These are phyloP conservation scores for Laburnicola sp. DNA, from an alignment of 2,329 filamentous ascomycete species.

Conservation along the genomic window DNA sequence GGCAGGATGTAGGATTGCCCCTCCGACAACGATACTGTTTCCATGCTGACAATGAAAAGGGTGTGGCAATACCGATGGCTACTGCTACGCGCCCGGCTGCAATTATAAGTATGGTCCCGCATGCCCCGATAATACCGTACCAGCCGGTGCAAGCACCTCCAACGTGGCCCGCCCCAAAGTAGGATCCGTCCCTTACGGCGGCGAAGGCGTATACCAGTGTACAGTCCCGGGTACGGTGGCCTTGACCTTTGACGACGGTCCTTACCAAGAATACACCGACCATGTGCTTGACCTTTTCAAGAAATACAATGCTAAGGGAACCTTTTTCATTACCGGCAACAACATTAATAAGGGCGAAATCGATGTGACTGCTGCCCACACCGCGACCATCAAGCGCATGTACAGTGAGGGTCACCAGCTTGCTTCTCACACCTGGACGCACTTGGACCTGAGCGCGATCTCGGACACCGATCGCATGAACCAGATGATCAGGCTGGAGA, in stretches of 20 bases:
- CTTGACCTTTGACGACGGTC: conserved; percentile 69
- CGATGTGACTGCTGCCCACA: conserved; percentile 54
- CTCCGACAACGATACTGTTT: not conserved
- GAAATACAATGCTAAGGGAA: conserved; percentile 64
- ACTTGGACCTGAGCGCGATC: conserved; percentile 53
- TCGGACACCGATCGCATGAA: conserved; percentile 50
- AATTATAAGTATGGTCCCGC: conserved; percentile 63
- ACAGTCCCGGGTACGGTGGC: conserved; percentile 60
- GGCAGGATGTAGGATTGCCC: conserved; percentile 31
- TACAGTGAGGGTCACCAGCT: conserved; percentile 61
- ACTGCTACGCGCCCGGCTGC: conserved; percentile 65
- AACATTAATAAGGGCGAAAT: conserved; percentile 61
- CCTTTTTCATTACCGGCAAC: conserved; percentile 67
- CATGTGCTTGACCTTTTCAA: conserved; percentile 65
- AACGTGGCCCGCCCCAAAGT: conserved; percentile 56
- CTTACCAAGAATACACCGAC: conserved; percentile 60
- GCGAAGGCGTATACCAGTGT: conserved; percentile 60
- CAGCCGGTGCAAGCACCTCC: conserved; percentile 60
- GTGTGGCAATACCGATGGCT: conserved; percentile 59
- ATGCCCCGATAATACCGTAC: conserved; percentile 62
- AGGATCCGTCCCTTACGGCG: conserved; percentile 60
- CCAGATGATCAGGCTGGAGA: conserved; percentile 58
- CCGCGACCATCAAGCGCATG: conserved; percentile 60
- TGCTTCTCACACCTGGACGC: conserved; percentile 61
- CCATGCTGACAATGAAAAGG: conserved; percentile 30